Percentiles rank a stretch among this genome's conserved stretches.
These are phyloP conservation scores for Penicillium sp. DNA, from an alignment of 2,329 filamentous ascomycete genomes.

Conservation along the genomic window DNA sequence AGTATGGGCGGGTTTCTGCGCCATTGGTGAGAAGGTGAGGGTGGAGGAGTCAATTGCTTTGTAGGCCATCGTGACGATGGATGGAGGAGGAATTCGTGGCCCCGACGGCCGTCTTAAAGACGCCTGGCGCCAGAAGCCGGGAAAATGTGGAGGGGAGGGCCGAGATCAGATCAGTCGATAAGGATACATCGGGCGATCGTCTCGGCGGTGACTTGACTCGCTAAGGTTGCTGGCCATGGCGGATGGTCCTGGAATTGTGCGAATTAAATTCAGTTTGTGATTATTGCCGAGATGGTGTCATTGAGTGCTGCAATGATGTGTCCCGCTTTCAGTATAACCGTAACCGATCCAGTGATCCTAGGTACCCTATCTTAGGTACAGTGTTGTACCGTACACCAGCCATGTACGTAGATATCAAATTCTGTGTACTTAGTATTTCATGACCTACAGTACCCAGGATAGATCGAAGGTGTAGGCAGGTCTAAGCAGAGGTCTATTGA, in stretches of 20 bases:
- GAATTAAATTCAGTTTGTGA: background rate
- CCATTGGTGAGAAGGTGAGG: constrained; percentile 14
- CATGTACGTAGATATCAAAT: no score
- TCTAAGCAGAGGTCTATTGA: constrained; percentile 16
- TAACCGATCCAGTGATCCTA: no score
- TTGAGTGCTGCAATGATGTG: constrained; percentile 12
- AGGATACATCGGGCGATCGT: constrained; percentile 19
- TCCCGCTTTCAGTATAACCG: no score
- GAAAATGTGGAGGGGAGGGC: constrained; percentile 20
- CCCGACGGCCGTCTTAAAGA: background rate
- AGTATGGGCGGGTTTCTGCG: constrained; percentile 6
- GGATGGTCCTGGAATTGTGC: background rate
- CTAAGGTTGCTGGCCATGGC: background rate
- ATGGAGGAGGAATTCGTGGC: background rate
- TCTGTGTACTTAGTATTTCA: no score
- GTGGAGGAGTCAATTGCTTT: constrained; percentile 8
- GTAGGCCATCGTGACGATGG: constrained; percentile 10
- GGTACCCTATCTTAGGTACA: no score
- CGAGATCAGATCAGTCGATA: constrained; percentile 25
- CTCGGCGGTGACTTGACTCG: background rate
- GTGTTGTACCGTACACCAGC: no score
- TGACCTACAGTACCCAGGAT: no score
- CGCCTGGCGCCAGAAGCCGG: constrained; percentile 2
- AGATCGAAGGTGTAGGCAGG: no score
- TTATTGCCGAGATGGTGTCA: constrained; percentile 15